Percentiles rank a stretch among this genome's conserved stretches.
Conservation (phyloP, 2,329 filamentous ascomycete species). For the Tolypocladium amazonense region DNA sequence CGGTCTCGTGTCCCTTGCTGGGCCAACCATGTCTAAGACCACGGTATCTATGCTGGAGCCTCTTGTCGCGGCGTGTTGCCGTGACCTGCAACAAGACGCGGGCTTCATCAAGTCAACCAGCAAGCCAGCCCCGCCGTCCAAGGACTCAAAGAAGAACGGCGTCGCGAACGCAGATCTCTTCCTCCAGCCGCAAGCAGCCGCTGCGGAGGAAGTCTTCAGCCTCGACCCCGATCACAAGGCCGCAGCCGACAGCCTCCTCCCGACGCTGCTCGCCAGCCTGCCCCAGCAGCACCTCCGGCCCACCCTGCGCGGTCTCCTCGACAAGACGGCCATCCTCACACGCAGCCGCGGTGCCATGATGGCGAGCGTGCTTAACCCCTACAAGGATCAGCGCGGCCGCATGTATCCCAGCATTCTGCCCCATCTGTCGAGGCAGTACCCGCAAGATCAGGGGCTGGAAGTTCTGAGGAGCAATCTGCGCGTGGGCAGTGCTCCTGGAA, state of each 20-base stretch:
- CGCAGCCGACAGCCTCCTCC: constrained; percentile 53
- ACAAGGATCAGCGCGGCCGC: constrained; percentile 50
- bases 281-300: constrained; percentile 59
- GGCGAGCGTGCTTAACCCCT: constrained; percentile 72
- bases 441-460: constrained; percentile 57
- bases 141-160: constrained; percentile 26
- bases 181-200: constrained; percentile 32
- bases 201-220: constrained; percentile 18
- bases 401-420: constrained; percentile 68
- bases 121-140: constrained; percentile 18
- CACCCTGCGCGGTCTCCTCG: constrained; percentile 62
- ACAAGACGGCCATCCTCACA: constrained; percentile 68
- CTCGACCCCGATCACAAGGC: constrained; percentile 35
- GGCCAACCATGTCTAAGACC: constrained; percentile 55
- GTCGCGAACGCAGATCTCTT: constrained; percentile 64
- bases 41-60: constrained; percentile 51
- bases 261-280: constrained; percentile 49
- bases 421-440: constrained; percentile 59
- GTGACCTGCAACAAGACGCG: constrained; percentile 54
- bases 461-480: constrained; percentile 53
- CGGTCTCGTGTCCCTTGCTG: constrained; percentile 48
- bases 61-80: constrained; percentile 59
- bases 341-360: constrained; percentile 63
- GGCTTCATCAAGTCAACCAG: constrained; percentile 33
- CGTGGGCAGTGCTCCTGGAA: constrained; percentile 16